Evolutionary conservation across 371 early-diverging fungal genomes (phyloP), one percentile per base, ranked within the genome.

Genomic region (Mucor ambiguus): DNA sequence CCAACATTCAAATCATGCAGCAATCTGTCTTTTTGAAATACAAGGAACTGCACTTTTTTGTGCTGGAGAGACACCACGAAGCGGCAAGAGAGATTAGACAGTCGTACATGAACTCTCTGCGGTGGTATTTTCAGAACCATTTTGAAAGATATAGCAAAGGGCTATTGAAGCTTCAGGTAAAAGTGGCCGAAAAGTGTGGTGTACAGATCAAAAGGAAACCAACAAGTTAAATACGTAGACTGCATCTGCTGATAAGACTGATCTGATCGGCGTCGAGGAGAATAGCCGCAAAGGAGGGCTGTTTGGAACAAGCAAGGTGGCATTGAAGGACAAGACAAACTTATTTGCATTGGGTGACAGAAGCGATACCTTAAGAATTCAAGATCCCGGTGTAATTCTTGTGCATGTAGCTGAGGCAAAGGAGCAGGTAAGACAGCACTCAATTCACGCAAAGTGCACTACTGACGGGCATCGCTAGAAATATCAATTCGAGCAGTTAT

Each of bases 1-100:
- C 97, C 58, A 97, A 97, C 68, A 88, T 96, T 4, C 91, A 93
- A 64, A 92, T 96, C 26, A 84, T 96, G 77, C 97, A 98, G 72
- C 92, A 93, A 70, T 93, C 91, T 2, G 87, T 92, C 14, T 83
- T 98, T 37, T 71, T 95, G 20, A 95, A 95, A 75, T 95, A 93
- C 79, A 92, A 93, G 60, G 91, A 89, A 52, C 83, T 96, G 11
- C 91, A 94, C 70, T 88, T 87, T 71, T 98, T 97, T 76, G 80
- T 96, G 22, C 79, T 94, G 67, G 93, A 93, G 66, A 82, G 95
- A 20, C 95, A 95, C 72, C 82, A 87, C n/a, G 95, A 96, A 48
- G 95, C 92, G 0, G 96, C 96, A 0, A 68, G 82, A 11, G 98
- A 98, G 71, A 87, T 98, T 28, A 87, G 91, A 46, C 88, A 88